A percentile compares a stretch with the other conserved stretches of the same genome.
Conservation (phyloP, 805 yeast species). For the Saccharomycopsis schoenii region DNA sequence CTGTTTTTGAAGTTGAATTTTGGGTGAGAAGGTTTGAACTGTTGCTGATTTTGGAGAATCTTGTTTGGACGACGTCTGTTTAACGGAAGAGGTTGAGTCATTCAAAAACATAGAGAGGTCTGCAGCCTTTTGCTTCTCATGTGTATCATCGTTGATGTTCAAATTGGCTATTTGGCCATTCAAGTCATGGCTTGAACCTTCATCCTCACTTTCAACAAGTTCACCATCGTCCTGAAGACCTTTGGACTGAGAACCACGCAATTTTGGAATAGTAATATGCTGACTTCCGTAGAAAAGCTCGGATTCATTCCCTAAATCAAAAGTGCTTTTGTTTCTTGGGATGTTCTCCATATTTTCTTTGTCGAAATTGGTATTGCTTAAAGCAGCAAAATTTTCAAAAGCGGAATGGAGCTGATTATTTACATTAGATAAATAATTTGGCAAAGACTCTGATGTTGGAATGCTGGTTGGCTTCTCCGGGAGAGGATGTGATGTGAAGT, state of each 20-base stretch:
- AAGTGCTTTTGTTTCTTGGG: background rate
- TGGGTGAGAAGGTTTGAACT: slow-evolving; percentile 1
- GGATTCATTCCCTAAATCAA: background rate
- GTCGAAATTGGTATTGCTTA: background rate
- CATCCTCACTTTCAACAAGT: slow-evolving; percentile 5
- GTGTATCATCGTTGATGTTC: background rate
- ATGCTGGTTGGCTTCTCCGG: slow-evolving; percentile 17
- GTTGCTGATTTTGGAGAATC: background rate
- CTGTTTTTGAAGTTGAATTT: slow-evolving; percentile 2
- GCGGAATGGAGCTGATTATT: background rate
- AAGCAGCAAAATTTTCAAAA: background rate
- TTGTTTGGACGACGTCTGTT: background rate
- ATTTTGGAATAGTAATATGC: slow-evolving; percentile 8
- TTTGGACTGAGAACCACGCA: slow-evolving; percentile 2
- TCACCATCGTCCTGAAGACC: slow-evolving; percentile 3
- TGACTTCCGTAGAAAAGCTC: background rate
- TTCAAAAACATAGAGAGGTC: slow-evolving; percentile 6
- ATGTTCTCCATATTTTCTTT: background rate
- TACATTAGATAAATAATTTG: background rate
- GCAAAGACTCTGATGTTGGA: slow-evolving; percentile 14
- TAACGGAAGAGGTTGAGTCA: slow-evolving; percentile 9
- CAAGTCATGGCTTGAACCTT: background rate
- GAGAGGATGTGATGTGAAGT: slow-evolving; percentile 12
- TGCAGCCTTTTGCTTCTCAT: background rate
- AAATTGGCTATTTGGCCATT: background rate